Percentiles rank a stretch among this genome's conserved stretches.
Conservation (phyloP, 305 asterid species). For the Withania somnifera region DNA sequence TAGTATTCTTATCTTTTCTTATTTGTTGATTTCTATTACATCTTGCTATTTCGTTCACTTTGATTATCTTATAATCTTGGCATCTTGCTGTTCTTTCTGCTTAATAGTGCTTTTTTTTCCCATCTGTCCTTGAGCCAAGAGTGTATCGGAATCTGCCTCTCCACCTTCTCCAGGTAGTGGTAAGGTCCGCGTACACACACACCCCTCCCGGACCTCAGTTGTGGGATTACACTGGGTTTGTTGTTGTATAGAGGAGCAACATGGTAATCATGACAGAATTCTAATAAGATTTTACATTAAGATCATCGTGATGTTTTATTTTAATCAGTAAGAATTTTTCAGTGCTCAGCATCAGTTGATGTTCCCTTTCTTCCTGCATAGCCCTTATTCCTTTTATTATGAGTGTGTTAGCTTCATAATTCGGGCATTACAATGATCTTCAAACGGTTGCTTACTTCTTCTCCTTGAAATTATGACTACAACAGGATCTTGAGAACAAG, state of each 20-base stretch:
- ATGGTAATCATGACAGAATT: not conserved
- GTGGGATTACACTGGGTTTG: too few species aligned
- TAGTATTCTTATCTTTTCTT: too few species aligned
- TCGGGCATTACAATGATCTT: not conserved
- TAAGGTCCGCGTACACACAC: too few species aligned
- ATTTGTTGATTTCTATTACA: too few species aligned
- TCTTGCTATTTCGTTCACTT: too few species aligned
- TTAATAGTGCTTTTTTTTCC: too few species aligned
- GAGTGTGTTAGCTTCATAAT: not conserved
- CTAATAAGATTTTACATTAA: not conserved
- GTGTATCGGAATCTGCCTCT: too few species aligned
- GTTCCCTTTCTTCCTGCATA: not conserved
- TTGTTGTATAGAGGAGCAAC: not conserved
- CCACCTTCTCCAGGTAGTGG: too few species aligned
- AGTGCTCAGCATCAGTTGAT: not conserved
- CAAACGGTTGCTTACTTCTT: not conserved
- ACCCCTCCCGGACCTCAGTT: too few species aligned
- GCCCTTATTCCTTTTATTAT: not conserved
- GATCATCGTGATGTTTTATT: not conserved
- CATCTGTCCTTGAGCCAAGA: too few species aligned
- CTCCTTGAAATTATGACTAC: not conserved
- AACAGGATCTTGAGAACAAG: constrained; percentile 16
- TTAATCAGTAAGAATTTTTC: not conserved
- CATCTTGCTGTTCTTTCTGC: too few species aligned
- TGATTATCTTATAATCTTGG: too few species aligned